Evolutionary conservation across 148 eudicot species (phyloP).

Genomic region (Fagopyrum homotropicum): DNA sequence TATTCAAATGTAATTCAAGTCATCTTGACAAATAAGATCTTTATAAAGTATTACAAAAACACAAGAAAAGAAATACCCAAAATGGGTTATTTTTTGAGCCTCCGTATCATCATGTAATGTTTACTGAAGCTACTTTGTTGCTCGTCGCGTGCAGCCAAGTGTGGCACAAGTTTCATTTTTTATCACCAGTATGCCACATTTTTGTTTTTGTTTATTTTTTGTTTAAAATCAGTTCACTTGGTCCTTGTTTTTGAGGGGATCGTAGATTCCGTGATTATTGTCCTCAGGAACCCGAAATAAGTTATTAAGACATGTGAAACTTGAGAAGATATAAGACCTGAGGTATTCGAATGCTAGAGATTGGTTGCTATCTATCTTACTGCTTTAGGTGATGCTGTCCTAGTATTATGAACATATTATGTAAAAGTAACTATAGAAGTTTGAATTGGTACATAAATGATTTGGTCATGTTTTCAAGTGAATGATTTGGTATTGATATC

Average conservation of each 20-base stretch:
- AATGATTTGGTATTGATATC: no score
- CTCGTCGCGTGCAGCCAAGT: neutral
- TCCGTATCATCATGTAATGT: neutral
- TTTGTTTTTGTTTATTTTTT: no score
- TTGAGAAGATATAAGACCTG: neutral
- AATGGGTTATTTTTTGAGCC: neutral
- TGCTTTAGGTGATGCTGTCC: neutral
- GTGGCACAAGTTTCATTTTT: neutral
- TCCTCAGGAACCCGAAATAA: conserved; percentile 79
- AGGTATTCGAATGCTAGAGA: neutral
- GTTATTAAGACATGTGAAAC: neutral
- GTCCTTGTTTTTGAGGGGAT: conserved; percentile 68
- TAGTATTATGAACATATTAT: neutral
- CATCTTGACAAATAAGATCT: neutral
- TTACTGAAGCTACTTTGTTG: neutral
- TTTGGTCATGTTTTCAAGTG: no score
- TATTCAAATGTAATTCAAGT: conserved; percentile 2
- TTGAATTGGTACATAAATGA: no score
- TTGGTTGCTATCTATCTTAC: neutral
- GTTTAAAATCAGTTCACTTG: no score
- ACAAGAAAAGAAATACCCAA: neutral
- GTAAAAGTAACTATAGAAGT: no score
- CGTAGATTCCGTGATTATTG: conserved; percentile 76
- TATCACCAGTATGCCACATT: no score
- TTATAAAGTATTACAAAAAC: neutral